Evolutionary conservation across 208 protist species (phyloP).

Genomic region (Trypanosoma mega): DNA sequence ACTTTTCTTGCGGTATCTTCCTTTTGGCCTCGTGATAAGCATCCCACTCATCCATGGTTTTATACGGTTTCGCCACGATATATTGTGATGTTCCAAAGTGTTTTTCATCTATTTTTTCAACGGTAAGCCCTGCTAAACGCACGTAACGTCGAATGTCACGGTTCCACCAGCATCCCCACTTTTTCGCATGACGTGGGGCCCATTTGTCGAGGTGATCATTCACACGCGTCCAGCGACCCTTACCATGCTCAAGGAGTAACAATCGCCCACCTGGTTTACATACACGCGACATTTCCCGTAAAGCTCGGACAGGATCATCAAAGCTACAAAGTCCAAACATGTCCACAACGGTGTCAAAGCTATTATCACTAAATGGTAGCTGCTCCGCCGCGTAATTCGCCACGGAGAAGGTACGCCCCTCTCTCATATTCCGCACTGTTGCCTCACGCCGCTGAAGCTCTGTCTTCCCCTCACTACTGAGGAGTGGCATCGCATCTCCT

Average conservation of each 20-base stretch:
- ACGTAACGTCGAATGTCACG: conserved; percentile 76
- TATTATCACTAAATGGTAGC: conserved; percentile 84
- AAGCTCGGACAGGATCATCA: conserved; percentile 85
- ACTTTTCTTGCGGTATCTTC: neutral
- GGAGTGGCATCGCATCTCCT: conserved; percentile 47
- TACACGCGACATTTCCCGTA: conserved; percentile 88
- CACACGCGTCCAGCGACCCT: conserved; percentile 53
- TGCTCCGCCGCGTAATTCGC: conserved; percentile 81
- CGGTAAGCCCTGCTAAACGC: conserved; percentile 58
- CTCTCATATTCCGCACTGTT: conserved; percentile 8
- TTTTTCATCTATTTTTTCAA: conserved; percentile 63
- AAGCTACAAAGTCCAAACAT: conserved; percentile 92
- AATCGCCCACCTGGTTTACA: conserved; percentile 87
- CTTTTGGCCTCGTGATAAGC: conserved; percentile 3
- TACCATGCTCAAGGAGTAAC: conserved; percentile 88
- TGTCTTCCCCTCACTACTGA: conserved; percentile 37
- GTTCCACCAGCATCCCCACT: conserved; percentile 92
- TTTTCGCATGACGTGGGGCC: conserved; percentile 77
- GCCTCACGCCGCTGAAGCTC: conserved; percentile 36
- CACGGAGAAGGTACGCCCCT: conserved; percentile 52
- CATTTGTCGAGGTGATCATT: conserved; percentile 87
- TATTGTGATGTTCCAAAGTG: conserved; percentile 91
- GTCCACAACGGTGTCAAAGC: conserved; percentile 89
- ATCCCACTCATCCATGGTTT: conserved; percentile 76
- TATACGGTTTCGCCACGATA: conserved; percentile 80